Evolutionary conservation across 129 eudicot species (phyloP).

Genomic region (Flaveria linearis): DNA sequence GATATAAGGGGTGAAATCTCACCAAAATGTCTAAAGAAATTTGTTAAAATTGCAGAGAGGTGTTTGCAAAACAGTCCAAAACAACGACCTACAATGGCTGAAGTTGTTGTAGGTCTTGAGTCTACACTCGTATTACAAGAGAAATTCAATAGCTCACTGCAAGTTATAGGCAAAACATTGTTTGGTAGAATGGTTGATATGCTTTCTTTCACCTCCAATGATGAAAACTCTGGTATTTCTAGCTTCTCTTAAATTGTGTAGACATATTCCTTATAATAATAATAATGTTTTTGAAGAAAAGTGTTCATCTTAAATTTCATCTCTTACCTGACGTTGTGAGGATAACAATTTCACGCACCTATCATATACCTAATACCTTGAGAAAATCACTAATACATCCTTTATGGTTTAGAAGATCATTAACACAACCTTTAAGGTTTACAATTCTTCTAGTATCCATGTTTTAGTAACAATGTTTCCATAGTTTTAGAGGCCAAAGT

Average conservation of each 20-base stretch:
- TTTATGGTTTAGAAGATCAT: too few species aligned
- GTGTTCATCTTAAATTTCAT: too few species aligned
- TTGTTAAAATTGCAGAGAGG: slow-evolving; percentile 10
- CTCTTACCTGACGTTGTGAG: too few species aligned
- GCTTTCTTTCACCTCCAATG: neutral
- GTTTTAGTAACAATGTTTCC: neutral
- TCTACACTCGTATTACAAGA: slow-evolving; percentile 13
- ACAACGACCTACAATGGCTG: slow-evolving; percentile 32
- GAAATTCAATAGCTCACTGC: neutral
- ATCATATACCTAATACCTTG: neutral
- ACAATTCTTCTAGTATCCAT: neutral
- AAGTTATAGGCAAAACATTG: neutral
- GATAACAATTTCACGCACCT: too few species aligned
- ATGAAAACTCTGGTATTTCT: slow-evolving; percentile 9
- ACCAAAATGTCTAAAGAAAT: slow-evolving; percentile 26
- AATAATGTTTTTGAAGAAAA: too few species aligned
- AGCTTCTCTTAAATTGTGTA: neutral
- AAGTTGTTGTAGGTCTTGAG: slow-evolving; percentile 24
- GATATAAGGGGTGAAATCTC: slow-evolving; percentile 24
- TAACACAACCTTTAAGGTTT: neutral
- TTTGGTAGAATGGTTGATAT: neutral
- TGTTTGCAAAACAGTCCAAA: slow-evolving; percentile 27
- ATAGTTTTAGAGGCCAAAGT: neutral
- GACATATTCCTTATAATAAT: neutral
- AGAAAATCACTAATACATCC: neutral